A percentile compares a stretch with the other conserved stretches of the same genome.
Conservation (phyloP, 176 grass and related monocot genomes). For the Zizania latifolia region DNA sequence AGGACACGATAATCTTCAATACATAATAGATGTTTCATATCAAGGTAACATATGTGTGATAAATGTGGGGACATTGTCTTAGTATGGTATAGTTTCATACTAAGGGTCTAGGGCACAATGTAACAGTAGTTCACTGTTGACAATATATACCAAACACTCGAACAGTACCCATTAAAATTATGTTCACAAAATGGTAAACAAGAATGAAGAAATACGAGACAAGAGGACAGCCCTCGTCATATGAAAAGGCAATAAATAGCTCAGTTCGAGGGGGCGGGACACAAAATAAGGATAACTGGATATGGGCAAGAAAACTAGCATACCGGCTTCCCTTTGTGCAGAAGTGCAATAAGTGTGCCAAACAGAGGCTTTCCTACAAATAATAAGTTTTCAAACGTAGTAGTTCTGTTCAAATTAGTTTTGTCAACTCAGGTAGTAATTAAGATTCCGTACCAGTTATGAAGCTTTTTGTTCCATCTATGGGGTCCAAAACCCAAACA, state of each 20-base stretch:
- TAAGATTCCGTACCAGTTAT: slow-evolving; percentile 59
- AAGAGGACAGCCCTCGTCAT: too few relatives aligned
- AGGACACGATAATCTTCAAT: too few relatives aligned
- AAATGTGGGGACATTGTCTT: too few relatives aligned
- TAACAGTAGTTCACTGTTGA: background rate
- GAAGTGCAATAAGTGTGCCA: slow-evolving; percentile 77
- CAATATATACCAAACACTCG: too few relatives aligned
- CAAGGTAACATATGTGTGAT: too few relatives aligned
- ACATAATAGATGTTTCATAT: too few relatives aligned
- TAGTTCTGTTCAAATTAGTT: background rate
- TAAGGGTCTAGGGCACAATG: too few relatives aligned
- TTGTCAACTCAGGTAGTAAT: background rate
- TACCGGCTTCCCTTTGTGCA: slow-evolving; percentile 86
- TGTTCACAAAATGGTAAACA: background rate
- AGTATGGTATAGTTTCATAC: too few relatives aligned
- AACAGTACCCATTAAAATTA: background rate
- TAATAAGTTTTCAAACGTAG: background rate
- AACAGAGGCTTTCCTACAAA: slow-evolving; percentile 88
- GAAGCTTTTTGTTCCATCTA: slow-evolving; percentile 94
- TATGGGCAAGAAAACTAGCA: slow-evolving; percentile 1
- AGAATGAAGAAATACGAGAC: slow-evolving; percentile 9
- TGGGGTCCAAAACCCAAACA: slow-evolving; percentile 92
- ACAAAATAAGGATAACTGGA: background rate
- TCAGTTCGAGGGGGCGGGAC: too few relatives aligned
- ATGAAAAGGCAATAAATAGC: too few relatives aligned